phyloP scores from a whole-genome alignment of 805 yeast species.

The Saccharomycopsis guyanensis region DNA sequence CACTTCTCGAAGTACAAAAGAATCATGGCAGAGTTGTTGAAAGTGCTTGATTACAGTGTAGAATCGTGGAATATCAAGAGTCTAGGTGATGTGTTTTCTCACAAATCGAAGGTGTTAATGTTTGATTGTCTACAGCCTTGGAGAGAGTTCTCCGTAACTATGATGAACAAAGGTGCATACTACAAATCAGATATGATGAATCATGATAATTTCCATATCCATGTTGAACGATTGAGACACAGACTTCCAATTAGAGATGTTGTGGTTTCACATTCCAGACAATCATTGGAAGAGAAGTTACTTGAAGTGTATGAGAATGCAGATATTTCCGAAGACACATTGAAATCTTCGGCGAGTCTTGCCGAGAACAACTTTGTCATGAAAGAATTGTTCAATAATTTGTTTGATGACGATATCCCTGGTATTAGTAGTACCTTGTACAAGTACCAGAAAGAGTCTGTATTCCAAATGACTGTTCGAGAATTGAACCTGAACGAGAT shows the following conservation, averaged over 20 bases:
- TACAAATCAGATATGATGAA: slow-evolving; percentile 7
- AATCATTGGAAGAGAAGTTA: background rate
- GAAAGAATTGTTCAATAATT: slow-evolving; percentile 22
- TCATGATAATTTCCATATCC: slow-evolving; percentile 25
- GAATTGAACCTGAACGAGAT: slow-evolving; percentile 34
- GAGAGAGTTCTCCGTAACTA: slow-evolving; percentile 19
- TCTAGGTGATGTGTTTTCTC: slow-evolving; percentile 1
- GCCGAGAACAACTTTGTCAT: slow-evolving; percentile 17
- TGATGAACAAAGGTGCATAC: slow-evolving; percentile 20
- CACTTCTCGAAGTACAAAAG: slow-evolving; percentile 28
- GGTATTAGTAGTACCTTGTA: slow-evolving; percentile 49
- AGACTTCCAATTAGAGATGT: background rate
- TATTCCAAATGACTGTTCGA: slow-evolving; percentile 49
- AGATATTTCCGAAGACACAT: slow-evolving; percentile 20
- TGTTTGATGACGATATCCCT: slow-evolving; percentile 28
- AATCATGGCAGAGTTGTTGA: slow-evolving; percentile 32
- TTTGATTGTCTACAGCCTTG: slow-evolving; percentile 22
- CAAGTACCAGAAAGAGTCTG: slow-evolving; percentile 52
- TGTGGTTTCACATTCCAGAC: no score
- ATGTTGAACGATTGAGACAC: slow-evolving; percentile 31
- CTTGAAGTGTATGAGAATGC: slow-evolving; percentile 14
- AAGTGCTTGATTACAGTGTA: slow-evolving; percentile 36
- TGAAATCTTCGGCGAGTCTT: background rate
- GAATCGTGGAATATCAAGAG: slow-evolving; percentile 31
- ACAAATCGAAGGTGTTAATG: slow-evolving; percentile 17